Conservation (phyloP, 2,329 filamentous ascomycete genomes). For the Arthrinium puccinioides region DNA sequence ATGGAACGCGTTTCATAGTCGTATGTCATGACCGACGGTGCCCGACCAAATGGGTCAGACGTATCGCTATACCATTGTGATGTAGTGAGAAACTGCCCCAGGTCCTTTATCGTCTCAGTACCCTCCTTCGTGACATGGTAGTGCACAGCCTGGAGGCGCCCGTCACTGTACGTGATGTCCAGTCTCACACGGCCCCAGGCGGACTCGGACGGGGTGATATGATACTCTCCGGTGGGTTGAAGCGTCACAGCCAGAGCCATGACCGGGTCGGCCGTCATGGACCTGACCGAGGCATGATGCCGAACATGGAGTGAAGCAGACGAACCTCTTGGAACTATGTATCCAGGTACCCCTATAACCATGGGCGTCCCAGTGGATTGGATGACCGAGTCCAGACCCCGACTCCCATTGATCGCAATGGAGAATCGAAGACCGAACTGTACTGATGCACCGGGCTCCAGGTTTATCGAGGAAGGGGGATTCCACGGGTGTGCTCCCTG, state of each 20-base stretch:
- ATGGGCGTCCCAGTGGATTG: slow-evolving; percentile 35
- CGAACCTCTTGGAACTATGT: slow-evolving; percentile 40
- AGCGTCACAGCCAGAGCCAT: slow-evolving; percentile 27
- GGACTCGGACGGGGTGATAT: slow-evolving; percentile 31
- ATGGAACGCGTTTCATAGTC: slow-evolving; percentile 38
- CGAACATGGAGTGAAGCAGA: slow-evolving; percentile 38
- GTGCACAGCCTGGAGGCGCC: slow-evolving; percentile 44
- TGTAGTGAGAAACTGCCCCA: slow-evolving; percentile 47
- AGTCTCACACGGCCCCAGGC: slow-evolving; percentile 44
- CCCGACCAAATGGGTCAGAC: slow-evolving; percentile 45
- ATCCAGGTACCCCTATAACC: slow-evolving; percentile 47
- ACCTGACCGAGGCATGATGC: slow-evolving; percentile 28
- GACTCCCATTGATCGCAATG: slow-evolving; percentile 32
- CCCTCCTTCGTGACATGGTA: slow-evolving; percentile 46
- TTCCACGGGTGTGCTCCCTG: slow-evolving; percentile 45
- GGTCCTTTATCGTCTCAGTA: slow-evolving; percentile 32
- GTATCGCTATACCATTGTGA: slow-evolving; percentile 43
- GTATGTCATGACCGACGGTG: slow-evolving; percentile 49
- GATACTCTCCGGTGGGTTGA: slow-evolving; percentile 26
- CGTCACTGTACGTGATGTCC: slow-evolving; percentile 38
- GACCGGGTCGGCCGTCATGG: slow-evolving; percentile 30
- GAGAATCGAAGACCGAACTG: slow-evolving; percentile 46
- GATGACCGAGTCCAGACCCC: slow-evolving; percentile 39
- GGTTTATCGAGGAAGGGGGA: slow-evolving; percentile 34
- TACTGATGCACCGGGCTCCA: slow-evolving; percentile 36